These are phyloP conservation scores for Botrytis elliptica DNA, from an alignment of 2,329 filamentous ascomycete genomes.

Conservation along the genomic window DNA sequence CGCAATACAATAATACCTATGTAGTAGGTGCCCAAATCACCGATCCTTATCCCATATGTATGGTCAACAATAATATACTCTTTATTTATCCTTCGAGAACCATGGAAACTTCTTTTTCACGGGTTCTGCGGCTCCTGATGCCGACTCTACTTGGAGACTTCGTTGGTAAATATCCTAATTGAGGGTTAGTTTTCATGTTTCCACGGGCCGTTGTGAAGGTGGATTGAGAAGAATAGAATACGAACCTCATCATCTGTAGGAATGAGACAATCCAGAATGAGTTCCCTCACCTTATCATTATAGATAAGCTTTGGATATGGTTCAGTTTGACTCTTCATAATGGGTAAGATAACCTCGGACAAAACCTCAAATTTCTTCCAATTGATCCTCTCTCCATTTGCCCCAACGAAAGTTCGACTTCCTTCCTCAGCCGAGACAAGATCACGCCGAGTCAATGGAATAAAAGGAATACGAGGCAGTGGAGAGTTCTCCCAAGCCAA, in stretches of 20 bases:
- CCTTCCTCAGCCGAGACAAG: constrained; percentile 90
- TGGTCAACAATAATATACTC: not conserved
- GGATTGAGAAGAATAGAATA: constrained; percentile 24
- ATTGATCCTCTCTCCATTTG: constrained; percentile 74
- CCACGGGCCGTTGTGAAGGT: not conserved
- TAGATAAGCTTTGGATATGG: constrained; percentile 72
- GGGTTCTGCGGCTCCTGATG: constrained; percentile 48
- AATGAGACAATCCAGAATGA: constrained; percentile 81
- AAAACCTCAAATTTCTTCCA: constrained; percentile 99
- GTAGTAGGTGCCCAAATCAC: not conserved
- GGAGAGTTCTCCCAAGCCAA: constrained; percentile 96
- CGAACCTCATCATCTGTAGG: constrained; percentile 84
- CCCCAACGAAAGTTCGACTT: constrained; percentile 82
- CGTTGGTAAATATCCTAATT: constrained; percentile 63
- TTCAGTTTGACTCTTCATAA: constrained; percentile 87
- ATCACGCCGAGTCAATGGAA: constrained; percentile 85
- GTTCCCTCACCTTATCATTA: constrained; percentile 67
- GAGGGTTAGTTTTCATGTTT: constrained; percentile 17
- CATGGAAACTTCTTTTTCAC: constrained; percentile 66
- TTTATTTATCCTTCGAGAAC: constrained; percentile 45
- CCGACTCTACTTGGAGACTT: constrained; percentile 57
- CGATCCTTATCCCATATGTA: not conserved
- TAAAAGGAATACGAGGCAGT: constrained; percentile 85
- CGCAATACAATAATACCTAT: not conserved
- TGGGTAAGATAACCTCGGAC: constrained; percentile 83